Base-by-base conservation (phyloP, 495 filamentous ascomycete species). In the Lasiosphaeris hirsuta region DNA sequence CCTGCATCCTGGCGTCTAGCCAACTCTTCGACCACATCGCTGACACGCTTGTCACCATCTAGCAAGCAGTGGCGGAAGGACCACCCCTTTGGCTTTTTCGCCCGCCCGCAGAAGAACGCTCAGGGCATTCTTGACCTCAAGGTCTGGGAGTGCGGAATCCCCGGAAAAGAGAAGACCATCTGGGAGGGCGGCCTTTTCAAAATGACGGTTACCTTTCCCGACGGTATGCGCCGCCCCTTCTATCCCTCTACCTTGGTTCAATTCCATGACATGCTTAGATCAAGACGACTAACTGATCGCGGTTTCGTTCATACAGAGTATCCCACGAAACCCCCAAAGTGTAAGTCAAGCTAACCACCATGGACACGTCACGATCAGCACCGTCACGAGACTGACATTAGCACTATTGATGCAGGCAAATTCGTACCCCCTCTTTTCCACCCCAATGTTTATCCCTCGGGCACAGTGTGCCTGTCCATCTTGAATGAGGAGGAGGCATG, bases 151-250 rank as follows among this genome's bases (percentile, higher is more conserved):
- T 99, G 94, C 63, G 92, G 91, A 23, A 87, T 99, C 30, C 94
- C 94, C 3, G 94, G 95, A 62, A 97, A 96, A 69, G 86, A 94
- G 53, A 90, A 92, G 76, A 97, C 95, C 0, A 80, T 97, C 17
- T 99, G 94, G 94, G 94, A 95, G 65, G 93, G 93, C 34, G 93
- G 95, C 0, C 75, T 97, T 3, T 96, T 97, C 77, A 97, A 97
- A 73, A 75, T 99, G 54, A 88, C 88, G 44, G 85, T 99, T 56
- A 86, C 81, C 11, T 99, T 99, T 67, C 94, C 94, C 0, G 94
- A 99, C 68, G 95, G 94, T 96, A 79, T 71, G 86, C 80, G 46
- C 51, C 34, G 19, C 15, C 23, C 23, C 23, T 2, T 30, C 23
- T 5, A 18, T 40, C 13, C 14, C 13, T 8, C 44, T 37, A 17